Percentiles rank a stretch among this genome's conserved stretches.
These are phyloP conservation scores for Hypoxylon sp. DNA, from an alignment of 2,329 filamentous ascomycete species.

Conservation along the genomic window DNA sequence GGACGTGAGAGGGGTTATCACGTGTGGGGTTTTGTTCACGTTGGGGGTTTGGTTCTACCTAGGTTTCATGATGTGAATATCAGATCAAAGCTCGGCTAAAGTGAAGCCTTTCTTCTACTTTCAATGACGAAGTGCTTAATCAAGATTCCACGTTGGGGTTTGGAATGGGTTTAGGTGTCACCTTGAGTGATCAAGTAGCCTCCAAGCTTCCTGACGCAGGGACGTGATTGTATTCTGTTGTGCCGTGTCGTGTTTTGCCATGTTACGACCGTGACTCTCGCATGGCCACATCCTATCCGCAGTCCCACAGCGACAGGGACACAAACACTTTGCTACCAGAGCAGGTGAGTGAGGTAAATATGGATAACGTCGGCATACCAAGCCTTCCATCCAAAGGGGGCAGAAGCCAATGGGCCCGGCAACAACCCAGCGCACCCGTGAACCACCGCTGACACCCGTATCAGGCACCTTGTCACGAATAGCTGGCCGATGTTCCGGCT, in stretches of 20 bases:
- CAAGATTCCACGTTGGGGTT: no score
- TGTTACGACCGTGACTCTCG: not conserved
- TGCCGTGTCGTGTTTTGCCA: not conserved
- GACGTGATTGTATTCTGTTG: not conserved
- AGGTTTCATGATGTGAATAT: not conserved
- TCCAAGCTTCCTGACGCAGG: not conserved
- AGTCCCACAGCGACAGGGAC: not conserved
- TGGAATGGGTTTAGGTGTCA: no score
- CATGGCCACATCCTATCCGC: not conserved
- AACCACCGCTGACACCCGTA: not conserved
- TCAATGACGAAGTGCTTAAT: no score
- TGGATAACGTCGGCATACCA: no score
- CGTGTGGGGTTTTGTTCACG: not conserved
- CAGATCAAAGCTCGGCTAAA: no score
- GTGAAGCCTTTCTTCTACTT: no score
- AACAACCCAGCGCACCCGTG: not conserved
- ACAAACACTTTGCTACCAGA: not conserved
- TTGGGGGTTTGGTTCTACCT: not conserved
- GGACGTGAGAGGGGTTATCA: conserved; percentile 50
- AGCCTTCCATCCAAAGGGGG: no score
- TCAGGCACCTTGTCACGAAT: not conserved
- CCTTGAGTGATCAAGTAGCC: no score
- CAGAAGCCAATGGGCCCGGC: no score
- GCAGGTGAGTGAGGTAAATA: no score
- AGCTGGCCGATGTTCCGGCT: not conserved